Evolutionary conservation across 2,329 filamentous ascomycete species (phyloP), one percentile per base, ranked within the genome.

Genomic region (Magnaporthiopsis incrustans): DNA sequence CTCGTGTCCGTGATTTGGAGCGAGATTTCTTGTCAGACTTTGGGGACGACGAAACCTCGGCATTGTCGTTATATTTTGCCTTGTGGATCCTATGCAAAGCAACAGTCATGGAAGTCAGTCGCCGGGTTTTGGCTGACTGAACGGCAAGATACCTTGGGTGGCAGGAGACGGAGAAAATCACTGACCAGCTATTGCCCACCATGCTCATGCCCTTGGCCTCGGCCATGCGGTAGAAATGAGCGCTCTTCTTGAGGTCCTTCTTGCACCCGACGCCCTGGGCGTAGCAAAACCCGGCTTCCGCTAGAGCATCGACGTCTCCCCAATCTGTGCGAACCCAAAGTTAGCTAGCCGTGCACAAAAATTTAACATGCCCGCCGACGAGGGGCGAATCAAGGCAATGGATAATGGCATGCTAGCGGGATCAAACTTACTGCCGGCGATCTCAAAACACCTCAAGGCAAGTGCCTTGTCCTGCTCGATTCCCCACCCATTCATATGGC

Each of bases 401-500:
- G 22, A 25, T 30, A 14, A 12, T 22, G 53, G n/a, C n/a, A n/a
- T 38, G 1, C n/a, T 3, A 18, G 57, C 3, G 4, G 27, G 26
- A 4, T 56, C 15, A 1, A 25, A 82, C 86, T 80, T 78, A 88
- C 86, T 89, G 63, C 91, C 94, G 57, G 95, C 95, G 70, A 98
- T 97, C 75, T 99, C 95, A 73, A 97, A 99, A 74, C 95, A 99
- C 63, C 92, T 85, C 71, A 99, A 77, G 0, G 92, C 95, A 65
- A 98, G 82, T 6, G 85, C 78, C 74, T 95, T 96, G 73, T 99
- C 95, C 76, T 96, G 92, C 69, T 94, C 87, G 56, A 96, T 96
- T 22, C 95, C 95, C 95, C 95, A 99, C 6, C 95, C 95, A 70
- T 99, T 97, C 86, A 97, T 92, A 73, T 98, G 94, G 73, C 92